Base-by-base conservation (phyloP, 345 rosid species). In the Brassica rapa region DNA sequence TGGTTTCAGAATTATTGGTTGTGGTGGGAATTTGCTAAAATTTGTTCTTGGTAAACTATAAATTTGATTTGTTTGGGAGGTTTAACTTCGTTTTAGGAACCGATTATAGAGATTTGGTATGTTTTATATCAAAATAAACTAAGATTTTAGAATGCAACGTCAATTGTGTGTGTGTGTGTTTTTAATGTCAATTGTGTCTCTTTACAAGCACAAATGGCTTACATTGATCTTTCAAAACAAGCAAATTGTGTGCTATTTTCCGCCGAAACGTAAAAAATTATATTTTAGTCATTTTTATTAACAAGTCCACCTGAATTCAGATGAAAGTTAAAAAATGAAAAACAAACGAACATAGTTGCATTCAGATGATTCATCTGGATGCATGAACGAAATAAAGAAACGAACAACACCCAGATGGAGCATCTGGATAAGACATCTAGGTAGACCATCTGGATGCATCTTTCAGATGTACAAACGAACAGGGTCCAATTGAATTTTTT, bases 1-100 rank as follows among this genome's bases (percentile, higher is more conserved):
- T 62, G 71, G 55, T 72, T 24, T 43, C 12, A 59, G 16, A 65
- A 66, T 72, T 59, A 39, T 29, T 39, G 81, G 81, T 66, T 6
- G 23, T 27, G 32, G 57, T 27, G 32, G 57, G 32, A 10, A 21
- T 32, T 77, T 35, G 39, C 60, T 39, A 14, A 57, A 59, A 16
- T 53, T 19, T 69, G 12, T 70, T 65, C 39, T 55, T 60, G 63
- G 68, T 46, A 16, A 27, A 43, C 3, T 66, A 66, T 1, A 14
- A 2, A 4, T 29, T 57, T 30, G 66, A 15, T 73, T 23, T 15
- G 15, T 49, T 74, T 74, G 79, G 15, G 56, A 62, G 79, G 83
- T 74, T 56, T 11, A 69, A 62, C 79, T 21, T 74, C 0, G 3
- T 74, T 69, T 15, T 30, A 80, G 83, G 79, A 74, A 51, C 8